Percentiles rank a stretch among this genome's conserved stretches.
phyloP scores from a whole-genome alignment of 805 yeast genomes.

The Yarrowia hollandica region DNA sequence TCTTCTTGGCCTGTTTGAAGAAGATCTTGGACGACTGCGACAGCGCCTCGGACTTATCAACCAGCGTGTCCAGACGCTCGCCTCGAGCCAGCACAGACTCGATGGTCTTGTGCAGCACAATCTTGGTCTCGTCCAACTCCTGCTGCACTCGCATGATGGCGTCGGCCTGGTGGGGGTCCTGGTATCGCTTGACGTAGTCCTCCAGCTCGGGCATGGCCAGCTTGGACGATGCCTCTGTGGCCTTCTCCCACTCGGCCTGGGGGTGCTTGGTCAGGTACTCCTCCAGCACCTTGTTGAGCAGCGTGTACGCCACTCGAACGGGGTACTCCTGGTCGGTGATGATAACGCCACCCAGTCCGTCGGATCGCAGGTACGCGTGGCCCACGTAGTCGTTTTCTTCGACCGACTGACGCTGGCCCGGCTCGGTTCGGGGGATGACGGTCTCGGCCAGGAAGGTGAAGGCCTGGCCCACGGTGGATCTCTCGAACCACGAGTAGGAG shows the following conservation, averaged over 20 bases:
- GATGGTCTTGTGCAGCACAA: slow-evolving; percentile 92
- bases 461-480: slow-evolving; percentile 79
- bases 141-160: slow-evolving; percentile 96
- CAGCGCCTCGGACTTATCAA: slow-evolving; percentile 92
- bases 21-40: slow-evolving; percentile 88
- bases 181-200: slow-evolving; percentile 75
- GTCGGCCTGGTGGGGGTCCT: slow-evolving; percentile 96
- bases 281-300: slow-evolving; percentile 85
- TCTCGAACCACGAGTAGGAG: slow-evolving; percentile 86
- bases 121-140: slow-evolving; percentile 96
- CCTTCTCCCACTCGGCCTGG: slow-evolving; percentile 59
- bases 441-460: slow-evolving; percentile 94
- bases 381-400: slow-evolving; percentile 73
- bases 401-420: slow-evolving; percentile 91
- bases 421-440: slow-evolving; percentile 78
- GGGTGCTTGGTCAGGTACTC: slow-evolving; percentile 87
- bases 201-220: slow-evolving; percentile 63
- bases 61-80: slow-evolving; percentile 89
- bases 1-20: slow-evolving; percentile 94
- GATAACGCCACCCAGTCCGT: slow-evolving; percentile 88
- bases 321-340: slow-evolving; percentile 96
- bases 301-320: slow-evolving; percentile 91
- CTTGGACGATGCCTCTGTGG: slow-evolving; percentile 46
- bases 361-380: slow-evolving; percentile 85
- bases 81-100: slow-evolving; percentile 94